Base-by-base conservation (phyloP, 495 filamentous ascomycete genomes). In the Xeromyces bisporus region DNA sequence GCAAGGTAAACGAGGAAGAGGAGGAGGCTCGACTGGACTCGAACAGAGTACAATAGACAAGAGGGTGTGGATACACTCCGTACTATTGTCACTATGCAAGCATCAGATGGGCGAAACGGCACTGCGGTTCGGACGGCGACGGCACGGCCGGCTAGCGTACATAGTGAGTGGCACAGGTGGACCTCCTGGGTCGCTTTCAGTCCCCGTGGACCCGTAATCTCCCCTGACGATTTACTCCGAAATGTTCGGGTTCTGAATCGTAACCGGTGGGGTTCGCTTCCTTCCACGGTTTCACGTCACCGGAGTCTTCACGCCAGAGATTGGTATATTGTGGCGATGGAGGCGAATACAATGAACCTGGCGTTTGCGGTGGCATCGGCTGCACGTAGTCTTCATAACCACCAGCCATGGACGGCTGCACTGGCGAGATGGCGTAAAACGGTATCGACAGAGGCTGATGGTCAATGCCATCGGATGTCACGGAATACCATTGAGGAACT, bases 231-330 rank as follows among this genome's bases (percentile, higher is more conserved):
- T 49, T 46, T 3, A 42, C 30, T n/a, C 47, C 41, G 4, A 36
- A 15, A 16, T 40, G 36, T 5, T 41, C 32, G 30, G 40, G 41
- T 23, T 51, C 53, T 21, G 43, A 36, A 15, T 35, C 33, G 33
- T 58, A 51, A 2, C 50, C 42, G 7, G 50, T 38, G 15, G 53
- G 46, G 40, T 53, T 46, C 26, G 43, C 39, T 7, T 50, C 51
- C 26, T 47, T 51, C 50, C 50, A 62, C 9, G 42, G 38, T 40
- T 52, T 58, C 0, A 42, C 8, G 20, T 50, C 48, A 21, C 7
- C 35, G 38, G 7, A 48, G 37, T 6, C 32, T 46, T 2, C 38
- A 41, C 23, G 42, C 36, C 20, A 41, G 15, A 53, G 38, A 2
- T 29, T 14, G 15, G 34, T 26, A 29, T 43, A 42, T 3, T 32